These are phyloP conservation scores for Metroxylon sagu DNA, from an alignment of 176 grass and related monocot species.

Conservation along the genomic window DNA sequence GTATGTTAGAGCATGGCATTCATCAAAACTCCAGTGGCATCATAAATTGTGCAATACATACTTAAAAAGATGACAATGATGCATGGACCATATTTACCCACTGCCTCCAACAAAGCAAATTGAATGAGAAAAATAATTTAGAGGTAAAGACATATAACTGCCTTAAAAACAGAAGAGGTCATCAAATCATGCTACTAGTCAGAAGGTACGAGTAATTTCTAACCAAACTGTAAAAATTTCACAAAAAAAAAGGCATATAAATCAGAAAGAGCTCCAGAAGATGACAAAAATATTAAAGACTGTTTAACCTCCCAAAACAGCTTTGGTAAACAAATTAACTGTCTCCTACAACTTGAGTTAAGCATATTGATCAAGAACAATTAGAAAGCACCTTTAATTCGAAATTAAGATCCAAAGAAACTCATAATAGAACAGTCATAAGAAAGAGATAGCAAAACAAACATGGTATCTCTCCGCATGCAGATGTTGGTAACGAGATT, in stretches of 20 bases:
- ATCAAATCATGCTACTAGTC: too few relatives aligned
- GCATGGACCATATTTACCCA: too few relatives aligned
- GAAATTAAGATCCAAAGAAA: conserved; percentile 45
- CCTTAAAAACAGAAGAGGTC: too few relatives aligned
- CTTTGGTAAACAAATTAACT: conserved; percentile 5
- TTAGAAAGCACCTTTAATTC: conserved; percentile 58
- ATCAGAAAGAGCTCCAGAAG: too few relatives aligned
- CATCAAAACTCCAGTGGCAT: conserved; percentile 13
- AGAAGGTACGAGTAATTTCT: too few relatives aligned
- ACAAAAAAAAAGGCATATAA: too few relatives aligned
- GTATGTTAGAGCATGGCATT: background rate
- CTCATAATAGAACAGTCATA: conserved; percentile 44
- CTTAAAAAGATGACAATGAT: conserved; percentile 2
- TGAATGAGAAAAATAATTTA: too few relatives aligned
- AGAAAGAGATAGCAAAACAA: conserved; percentile 80
- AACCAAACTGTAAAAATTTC: too few relatives aligned
- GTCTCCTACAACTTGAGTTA: conserved; percentile 76
- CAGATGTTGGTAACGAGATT: conserved; percentile 90
- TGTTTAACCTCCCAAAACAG: too few relatives aligned
- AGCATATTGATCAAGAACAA: conserved; percentile 32
- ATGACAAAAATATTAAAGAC: too few relatives aligned
- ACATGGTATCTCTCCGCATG: conserved; percentile 91
- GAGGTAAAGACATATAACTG: too few relatives aligned
- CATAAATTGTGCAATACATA: background rate
- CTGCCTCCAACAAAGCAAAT: too few relatives aligned